A percentile compares a stretch with the other conserved stretches of the same genome.
Conservation (phyloP, 441 rosid genomes). For the Theobroma grandiflorum region DNA sequence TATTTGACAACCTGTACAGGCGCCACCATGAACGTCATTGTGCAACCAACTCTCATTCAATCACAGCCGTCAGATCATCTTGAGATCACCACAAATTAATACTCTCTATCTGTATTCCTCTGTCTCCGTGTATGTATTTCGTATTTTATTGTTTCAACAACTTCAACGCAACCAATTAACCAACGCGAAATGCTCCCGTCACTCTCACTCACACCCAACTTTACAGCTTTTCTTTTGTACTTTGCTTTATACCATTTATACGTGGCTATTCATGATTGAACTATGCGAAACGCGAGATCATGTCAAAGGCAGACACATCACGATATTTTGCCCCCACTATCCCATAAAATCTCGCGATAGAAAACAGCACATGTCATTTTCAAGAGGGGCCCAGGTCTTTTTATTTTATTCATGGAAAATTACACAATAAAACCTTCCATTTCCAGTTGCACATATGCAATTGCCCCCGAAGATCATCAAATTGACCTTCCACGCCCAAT, state of each 20-base stretch:
- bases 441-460: conserved; percentile 20
- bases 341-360: conserved; percentile 30
- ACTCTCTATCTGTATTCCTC: too few relatives aligned
- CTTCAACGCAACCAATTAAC: conserved; percentile 20
- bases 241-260: conserved; percentile 2
- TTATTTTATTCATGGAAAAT: not conserved
- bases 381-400: conserved; percentile 31
- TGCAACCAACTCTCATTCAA: not conserved
- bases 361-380: conserved; percentile 25
- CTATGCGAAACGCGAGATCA: not conserved
- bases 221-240: not conserved
- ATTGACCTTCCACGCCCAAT: conserved; percentile 29
- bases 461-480: not conserved
- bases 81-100: not conserved
- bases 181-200: conserved; percentile 42
- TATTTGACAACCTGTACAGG: conserved; percentile 17
- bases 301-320: conserved; percentile 22
- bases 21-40: conserved; percentile 18
- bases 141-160: not conserved
- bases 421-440: conserved; percentile 7
- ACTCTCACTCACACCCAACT: conserved; percentile 29
- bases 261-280: conserved; percentile 39
- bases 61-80: conserved; percentile 38
- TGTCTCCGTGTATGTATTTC: not conserved
- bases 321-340: conserved; percentile 23